Evolutionary conservation across 225 moss, liverwort and hornwort species (phyloP).

Genomic region (Takakia lepidozioides): DNA sequence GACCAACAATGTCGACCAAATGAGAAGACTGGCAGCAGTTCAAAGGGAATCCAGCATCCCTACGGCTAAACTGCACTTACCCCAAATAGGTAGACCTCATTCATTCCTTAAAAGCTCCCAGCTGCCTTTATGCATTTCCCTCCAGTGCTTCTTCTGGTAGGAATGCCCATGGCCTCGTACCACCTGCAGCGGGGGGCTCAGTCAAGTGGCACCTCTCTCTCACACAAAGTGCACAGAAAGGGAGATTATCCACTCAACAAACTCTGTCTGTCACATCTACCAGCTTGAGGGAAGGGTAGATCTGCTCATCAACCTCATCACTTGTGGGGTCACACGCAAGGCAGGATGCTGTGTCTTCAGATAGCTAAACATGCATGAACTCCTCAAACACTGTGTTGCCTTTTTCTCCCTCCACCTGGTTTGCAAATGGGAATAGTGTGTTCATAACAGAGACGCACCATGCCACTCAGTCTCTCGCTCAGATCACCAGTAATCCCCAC

Average conservation of each 20-base stretch:
- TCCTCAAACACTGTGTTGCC: slow-evolving; percentile 27
- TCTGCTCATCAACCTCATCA: slow-evolving; percentile 33
- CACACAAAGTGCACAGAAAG: slow-evolving; percentile 46
- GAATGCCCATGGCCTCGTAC: slow-evolving; percentile 51
- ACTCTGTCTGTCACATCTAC: slow-evolving; percentile 33
- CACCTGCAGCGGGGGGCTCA: slow-evolving; percentile 50
- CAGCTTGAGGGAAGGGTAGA: slow-evolving; percentile 38
- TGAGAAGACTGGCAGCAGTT: too few relatives aligned
- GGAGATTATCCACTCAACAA: slow-evolving; percentile 24
- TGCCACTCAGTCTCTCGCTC: too few relatives aligned
- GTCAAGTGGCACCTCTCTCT: slow-evolving; percentile 49
- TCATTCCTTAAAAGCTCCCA: slow-evolving; percentile 61
- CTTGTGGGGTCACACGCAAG: slow-evolving; percentile 42
- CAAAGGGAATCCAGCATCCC: too few relatives aligned
- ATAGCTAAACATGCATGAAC: slow-evolving; percentile 25
- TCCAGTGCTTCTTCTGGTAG: slow-evolving; percentile 58
- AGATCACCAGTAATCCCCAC: too few relatives aligned
- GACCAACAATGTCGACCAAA: too few relatives aligned
- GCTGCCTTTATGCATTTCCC: slow-evolving; percentile 48
- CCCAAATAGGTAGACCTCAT: too few relatives aligned
- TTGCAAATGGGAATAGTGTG: too few relatives aligned
- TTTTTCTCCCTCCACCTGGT: not conserved
- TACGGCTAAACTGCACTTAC: too few relatives aligned
- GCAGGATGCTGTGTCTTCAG: slow-evolving; percentile 28
- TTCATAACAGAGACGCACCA: too few relatives aligned